A percentile compares a stretch with the other conserved stretches of the same genome.
Conservation (phyloP, 768 basidiomycete species). For the Trichaptum fuscoviolaceum region DNA sequence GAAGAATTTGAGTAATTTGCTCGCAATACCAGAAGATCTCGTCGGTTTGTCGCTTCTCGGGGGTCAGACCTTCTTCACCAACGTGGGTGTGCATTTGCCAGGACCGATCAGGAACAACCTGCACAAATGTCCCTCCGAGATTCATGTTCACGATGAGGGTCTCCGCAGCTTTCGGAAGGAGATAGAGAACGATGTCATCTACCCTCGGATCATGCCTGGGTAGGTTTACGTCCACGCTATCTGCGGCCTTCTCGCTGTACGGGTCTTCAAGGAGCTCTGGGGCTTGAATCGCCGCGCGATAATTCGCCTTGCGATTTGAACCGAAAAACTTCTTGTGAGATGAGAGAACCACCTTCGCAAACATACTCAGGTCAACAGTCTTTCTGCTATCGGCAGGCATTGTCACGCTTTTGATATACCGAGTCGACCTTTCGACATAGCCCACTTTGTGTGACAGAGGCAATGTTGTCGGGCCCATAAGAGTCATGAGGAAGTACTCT, state of each 20-base stretch:
- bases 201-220: slow-evolving; percentile 43
- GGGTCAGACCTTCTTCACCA: slow-evolving; percentile 17
- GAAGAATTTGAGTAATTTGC: slow-evolving; percentile 44
- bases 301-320: slow-evolving; percentile 14
- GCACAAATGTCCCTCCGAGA: slow-evolving; percentile 62
- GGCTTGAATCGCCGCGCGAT: not conserved
- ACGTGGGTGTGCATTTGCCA: slow-evolving; percentile 8
- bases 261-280: slow-evolving; percentile 19
- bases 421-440: slow-evolving; percentile 59
- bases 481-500: slow-evolving; percentile 24
- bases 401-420: slow-evolving; percentile 46
- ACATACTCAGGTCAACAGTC: slow-evolving; percentile 25
- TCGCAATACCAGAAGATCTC: slow-evolving; percentile 55
- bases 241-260: slow-evolving; percentile 9
- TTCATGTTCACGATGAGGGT: slow-evolving; percentile 51
- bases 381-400: slow-evolving; percentile 29
- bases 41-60: slow-evolving; percentile 19
- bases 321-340: slow-evolving; percentile 50
- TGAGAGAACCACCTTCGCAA: slow-evolving; percentile 46
- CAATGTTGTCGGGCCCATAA: slow-evolving; percentile 52
- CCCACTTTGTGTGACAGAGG: slow-evolving; percentile 61
- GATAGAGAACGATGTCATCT: slow-evolving; percentile 56
- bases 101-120: slow-evolving; percentile 40
- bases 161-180: slow-evolving; percentile 40
- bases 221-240: slow-evolving; percentile 6